These are phyloP conservation scores for Colletotrichum shisoi DNA, from an alignment of 2,329 filamentous ascomycete genomes.

Conservation along the genomic window DNA sequence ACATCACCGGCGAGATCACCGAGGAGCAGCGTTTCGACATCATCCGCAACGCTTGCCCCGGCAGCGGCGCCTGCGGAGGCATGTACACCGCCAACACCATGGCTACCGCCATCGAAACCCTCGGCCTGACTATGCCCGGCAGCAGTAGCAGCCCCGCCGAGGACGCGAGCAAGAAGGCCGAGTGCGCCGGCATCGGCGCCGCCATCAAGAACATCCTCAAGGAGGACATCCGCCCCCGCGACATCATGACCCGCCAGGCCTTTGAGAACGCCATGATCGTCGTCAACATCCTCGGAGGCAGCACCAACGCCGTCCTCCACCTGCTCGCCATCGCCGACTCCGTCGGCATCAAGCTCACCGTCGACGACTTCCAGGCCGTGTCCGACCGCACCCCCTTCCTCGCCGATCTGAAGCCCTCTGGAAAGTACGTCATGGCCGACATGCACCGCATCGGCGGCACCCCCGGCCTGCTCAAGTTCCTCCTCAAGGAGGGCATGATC, in stretches of 20 bases:
- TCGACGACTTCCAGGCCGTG: constrained; percentile 86
- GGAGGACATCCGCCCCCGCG: constrained; percentile 78
- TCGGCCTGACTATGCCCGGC: constrained; percentile 85
- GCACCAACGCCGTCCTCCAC: constrained; percentile 86
- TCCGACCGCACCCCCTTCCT: constrained; percentile 81
- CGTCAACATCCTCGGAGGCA: constrained; percentile 82
- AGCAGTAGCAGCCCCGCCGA: constrained; percentile 83
- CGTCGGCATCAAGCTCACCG: constrained; percentile 80
- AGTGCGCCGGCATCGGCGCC: constrained; percentile 75
- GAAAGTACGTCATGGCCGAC: constrained; percentile 86
- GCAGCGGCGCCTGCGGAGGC: constrained; percentile 74
- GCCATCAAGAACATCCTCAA: constrained; percentile 78
- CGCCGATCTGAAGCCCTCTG: constrained; percentile 83
- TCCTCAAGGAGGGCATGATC: constrained; percentile 82
- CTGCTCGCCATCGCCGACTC: constrained; percentile 84
- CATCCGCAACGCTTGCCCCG: constrained; percentile 84
- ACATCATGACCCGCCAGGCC: constrained; percentile 80
- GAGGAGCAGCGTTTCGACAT: constrained; percentile 95
- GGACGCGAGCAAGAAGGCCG: constrained; percentile 72
- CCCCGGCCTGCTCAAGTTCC: constrained; percentile 84
- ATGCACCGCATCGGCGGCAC: constrained; percentile 87
- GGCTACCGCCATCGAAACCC: constrained; percentile 90
- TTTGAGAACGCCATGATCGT: constrained; percentile 88
- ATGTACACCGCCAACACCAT: constrained; percentile 97
- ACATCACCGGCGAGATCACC: constrained; percentile 87